Evolutionary conservation across 1,284 basidiomycete species (phyloP).

Genomic region (Veloboletus limbatus): DNA sequence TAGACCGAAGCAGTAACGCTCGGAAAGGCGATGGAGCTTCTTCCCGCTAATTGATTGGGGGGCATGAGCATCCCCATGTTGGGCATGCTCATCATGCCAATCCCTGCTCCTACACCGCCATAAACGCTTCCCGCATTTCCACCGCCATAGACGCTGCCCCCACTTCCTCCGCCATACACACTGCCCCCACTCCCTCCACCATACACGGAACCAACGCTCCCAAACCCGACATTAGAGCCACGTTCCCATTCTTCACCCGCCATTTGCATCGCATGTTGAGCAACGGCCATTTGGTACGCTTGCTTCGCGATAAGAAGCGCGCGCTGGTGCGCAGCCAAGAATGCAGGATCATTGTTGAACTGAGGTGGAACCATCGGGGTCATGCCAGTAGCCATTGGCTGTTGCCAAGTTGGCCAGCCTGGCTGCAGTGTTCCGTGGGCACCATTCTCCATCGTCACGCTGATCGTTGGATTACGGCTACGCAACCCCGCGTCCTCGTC

Average conservation of each 20-base stretch:
- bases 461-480: slow-evolving; percentile 31
- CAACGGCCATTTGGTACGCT: slow-evolving; percentile 80
- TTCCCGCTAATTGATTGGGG: slow-evolving; percentile 36
- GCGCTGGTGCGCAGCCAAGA: slow-evolving; percentile 72
- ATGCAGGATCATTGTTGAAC: slow-evolving; percentile 47
- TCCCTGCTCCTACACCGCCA: slow-evolving; percentile 36
- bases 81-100: slow-evolving; percentile 43
- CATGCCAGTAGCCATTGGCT: slow-evolving; percentile 28
- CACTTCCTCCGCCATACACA: slow-evolving; percentile 34
- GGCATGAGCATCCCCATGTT: slow-evolving; percentile 40
- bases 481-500: slow-evolving; percentile 42
- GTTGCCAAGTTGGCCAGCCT: slow-evolving; percentile 32
- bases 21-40: slow-evolving; percentile 48
- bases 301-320: slow-evolving; percentile 81
- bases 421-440: slow-evolving; percentile 31
- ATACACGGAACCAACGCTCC: slow-evolving; percentile 32
- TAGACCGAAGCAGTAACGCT: slow-evolving; percentile 51
- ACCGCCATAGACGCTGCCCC: slow-evolving; percentile 34
- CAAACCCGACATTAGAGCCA: slow-evolving; percentile 52
- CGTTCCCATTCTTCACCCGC: slow-evolving; percentile 86
- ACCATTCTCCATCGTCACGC: slow-evolving; percentile 45
- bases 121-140: slow-evolving; percentile 39
- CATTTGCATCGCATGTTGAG: slow-evolving; percentile 79
- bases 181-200: slow-evolving; percentile 34
- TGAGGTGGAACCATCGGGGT: slow-evolving; percentile 30